Evolutionary conservation across 164 flowering plant genomes (phyloP), one percentile per base, ranked within the genome.

Genomic region (Aristolochia contorta): DNA sequence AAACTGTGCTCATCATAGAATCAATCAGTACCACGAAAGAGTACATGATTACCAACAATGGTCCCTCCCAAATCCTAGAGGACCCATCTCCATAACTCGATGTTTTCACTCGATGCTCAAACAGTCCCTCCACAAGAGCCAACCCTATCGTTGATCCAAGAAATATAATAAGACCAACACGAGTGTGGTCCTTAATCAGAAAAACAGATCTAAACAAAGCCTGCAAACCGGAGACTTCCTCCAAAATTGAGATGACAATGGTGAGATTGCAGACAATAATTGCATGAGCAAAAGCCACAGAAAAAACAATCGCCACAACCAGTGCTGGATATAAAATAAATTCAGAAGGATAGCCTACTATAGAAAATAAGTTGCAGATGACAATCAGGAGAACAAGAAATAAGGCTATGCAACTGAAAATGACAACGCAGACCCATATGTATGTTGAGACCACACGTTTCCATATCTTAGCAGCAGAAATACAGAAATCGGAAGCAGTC

Each of bases 41-140:
- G 67, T 91, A 83, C 97, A 94, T 83, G 13, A 94, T 23, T 61
- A 94, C 97, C 79, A 91, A 67, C 52, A 94, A 80, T n/a, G 99
- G 96, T 22, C 99, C 99, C 75, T 94, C 97, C 99, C 99, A 94
- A 19, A 91, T 61, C 73, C 97, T 83, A 0, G 99, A 94, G 54
- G 96, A 84, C 23, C 99, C 99, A 74, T 94, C 99, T 66, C 99
- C 99, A 73, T 94, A 91, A 71, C 97, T 94, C 78, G 91, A 33
- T 0, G 86, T 83, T 82, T 87, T 94, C 63, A 94, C 99, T 66
- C 99, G 79, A 72, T 94, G 96, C 75, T 94, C 96, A 76, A 91
- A 94, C 67, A 94, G 71, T 7, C 95, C 96, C 68, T 94, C 94
- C 63, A 91, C 83, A 69, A 94, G 84, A 1, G 96, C 83, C 93